phyloP scores from a whole-genome alignment of 2,329 filamentous ascomycete genomes.

The Paraconiothyrium brasiliense region DNA sequence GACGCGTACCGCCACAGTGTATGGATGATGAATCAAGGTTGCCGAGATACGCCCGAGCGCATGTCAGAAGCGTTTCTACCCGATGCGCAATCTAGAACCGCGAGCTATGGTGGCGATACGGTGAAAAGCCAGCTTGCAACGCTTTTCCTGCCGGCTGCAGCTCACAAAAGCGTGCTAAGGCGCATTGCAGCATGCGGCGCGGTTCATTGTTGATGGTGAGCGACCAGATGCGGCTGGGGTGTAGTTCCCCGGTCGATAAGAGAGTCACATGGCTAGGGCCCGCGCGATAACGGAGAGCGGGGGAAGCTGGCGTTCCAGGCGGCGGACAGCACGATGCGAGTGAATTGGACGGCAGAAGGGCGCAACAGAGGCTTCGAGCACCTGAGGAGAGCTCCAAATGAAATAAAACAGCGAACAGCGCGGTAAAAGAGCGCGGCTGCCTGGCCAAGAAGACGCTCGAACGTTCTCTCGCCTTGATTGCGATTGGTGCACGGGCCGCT shows the following conservation, averaged over 20 bases:
- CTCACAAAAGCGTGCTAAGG: not conserved
- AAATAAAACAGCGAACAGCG: not conserved
- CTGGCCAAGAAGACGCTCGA: constrained; percentile 42
- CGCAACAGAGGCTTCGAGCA: constrained; percentile 5
- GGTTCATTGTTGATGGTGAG: constrained; percentile 17
- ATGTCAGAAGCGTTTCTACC: constrained; percentile 1
- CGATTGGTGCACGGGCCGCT: constrained; percentile 44
- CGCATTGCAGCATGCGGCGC: not conserved
- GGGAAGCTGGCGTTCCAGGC: constrained; percentile 26
- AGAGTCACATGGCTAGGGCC: constrained; percentile 35
- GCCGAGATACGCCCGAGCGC: constrained; percentile 14
- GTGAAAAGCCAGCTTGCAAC: not conserved
- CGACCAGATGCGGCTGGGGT: constrained; percentile 26
- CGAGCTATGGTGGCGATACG: constrained; percentile 2
- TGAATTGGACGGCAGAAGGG: constrained; percentile 3
- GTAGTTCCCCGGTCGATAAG: constrained; percentile 32
- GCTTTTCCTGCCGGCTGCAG: not conserved
- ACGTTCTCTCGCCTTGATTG: constrained; percentile 41
- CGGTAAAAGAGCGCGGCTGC: constrained; percentile 16
- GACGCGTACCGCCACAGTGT: constrained; percentile 27
- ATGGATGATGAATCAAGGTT: not conserved
- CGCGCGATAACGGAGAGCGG: constrained; percentile 42
- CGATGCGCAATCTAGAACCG: constrained; percentile 1
- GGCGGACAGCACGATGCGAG: not conserved
- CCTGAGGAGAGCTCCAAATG: not conserved